Evolutionary conservation across 257 asterid genomes (phyloP).

Genomic region (Penstemon eatonii): DNA sequence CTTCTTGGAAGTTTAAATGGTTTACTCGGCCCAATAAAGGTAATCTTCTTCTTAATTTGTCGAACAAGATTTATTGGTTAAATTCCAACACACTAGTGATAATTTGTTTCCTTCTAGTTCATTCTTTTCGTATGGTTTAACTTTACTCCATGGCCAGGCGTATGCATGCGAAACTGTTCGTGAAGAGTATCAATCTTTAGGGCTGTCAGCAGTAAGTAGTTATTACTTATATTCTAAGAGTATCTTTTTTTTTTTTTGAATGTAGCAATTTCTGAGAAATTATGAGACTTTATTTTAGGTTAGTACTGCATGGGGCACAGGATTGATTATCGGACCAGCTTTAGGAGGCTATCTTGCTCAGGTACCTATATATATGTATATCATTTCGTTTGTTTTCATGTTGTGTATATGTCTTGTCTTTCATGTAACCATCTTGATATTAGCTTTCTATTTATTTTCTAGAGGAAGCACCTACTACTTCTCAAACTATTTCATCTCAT

Average conservation of each 20-base stretch:
- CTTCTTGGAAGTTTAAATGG: constrained; percentile 80
- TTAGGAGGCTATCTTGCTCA: constrained; percentile 88
- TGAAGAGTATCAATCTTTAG: constrained; percentile 68
- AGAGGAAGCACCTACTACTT: too few species aligned
- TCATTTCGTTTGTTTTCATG: background rate
- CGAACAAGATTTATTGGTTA: background rate
- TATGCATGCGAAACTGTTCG: constrained; percentile 82
- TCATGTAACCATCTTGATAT: constrained; percentile 3
- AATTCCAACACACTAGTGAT: background rate
- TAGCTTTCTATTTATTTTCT: background rate
- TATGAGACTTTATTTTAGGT: constrained; percentile 42
- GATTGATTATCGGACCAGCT: constrained; percentile 86
- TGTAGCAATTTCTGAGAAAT: constrained; percentile 15
- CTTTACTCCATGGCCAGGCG: constrained; percentile 52
- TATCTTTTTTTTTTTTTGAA: background rate
- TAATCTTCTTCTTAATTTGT: constrained; percentile 21
- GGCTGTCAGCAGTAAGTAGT: constrained; percentile 66
- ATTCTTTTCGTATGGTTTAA: background rate
- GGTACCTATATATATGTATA: constrained; percentile 38
- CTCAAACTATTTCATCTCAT: too few species aligned
- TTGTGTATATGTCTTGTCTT: background rate
- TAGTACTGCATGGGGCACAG: constrained; percentile 86
- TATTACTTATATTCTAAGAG: constrained; percentile 12
- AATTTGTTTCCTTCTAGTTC: background rate
- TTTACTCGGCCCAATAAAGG: constrained; percentile 77